A percentile compares a stretch with the other conserved stretches of the same genome.
Conservation (phyloP, 2,329 filamentous ascomycete species). For the Sporothrix dimorphospora region DNA sequence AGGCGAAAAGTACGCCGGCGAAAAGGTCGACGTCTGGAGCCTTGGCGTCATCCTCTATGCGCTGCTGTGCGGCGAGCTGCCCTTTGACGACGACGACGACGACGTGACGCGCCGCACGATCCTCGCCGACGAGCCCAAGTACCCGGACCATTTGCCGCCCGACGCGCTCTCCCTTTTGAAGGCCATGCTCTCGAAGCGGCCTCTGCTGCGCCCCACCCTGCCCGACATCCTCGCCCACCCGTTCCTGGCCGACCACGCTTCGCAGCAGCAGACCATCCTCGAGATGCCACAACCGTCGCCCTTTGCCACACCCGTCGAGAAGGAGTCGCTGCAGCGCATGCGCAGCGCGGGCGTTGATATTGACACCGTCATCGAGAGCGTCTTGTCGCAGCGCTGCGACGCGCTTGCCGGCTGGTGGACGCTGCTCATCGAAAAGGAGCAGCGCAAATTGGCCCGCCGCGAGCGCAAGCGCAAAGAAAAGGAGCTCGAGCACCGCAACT, state of each 20-base stretch:
- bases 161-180: slow-evolving; percentile 79
- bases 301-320: slow-evolving; percentile 85
- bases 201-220: slow-evolving; percentile 77
- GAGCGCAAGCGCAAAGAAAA: slow-evolving; percentile 84
- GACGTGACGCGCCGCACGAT: slow-evolving; percentile 83
- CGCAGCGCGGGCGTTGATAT: slow-evolving; percentile 91
- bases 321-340: slow-evolving; percentile 90
- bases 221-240: slow-evolving; percentile 85
- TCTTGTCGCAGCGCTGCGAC: slow-evolving; percentile 87
- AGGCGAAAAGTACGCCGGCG: slow-evolving; percentile 95
- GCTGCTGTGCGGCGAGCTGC: slow-evolving; percentile 79
- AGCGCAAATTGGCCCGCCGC: slow-evolving; percentile 77
- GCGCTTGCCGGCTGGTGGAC: slow-evolving; percentile 95
- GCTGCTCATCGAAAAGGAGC: slow-evolving; percentile 89
- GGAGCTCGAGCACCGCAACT: slow-evolving; percentile 72
- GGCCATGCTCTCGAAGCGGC: slow-evolving; percentile 84
- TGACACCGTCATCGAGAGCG: slow-evolving; percentile 91
- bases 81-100: slow-evolving; percentile 96
- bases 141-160: slow-evolving; percentile 75
- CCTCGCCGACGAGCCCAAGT: slow-evolving; percentile 81
- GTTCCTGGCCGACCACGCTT: slow-evolving; percentile 84
- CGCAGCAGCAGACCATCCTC: slow-evolving; percentile 85
- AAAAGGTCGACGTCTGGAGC: slow-evolving; percentile 98
- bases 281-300: slow-evolving; percentile 78
- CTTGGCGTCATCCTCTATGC: slow-evolving; percentile 84